Evolutionary conservation across 148 eudicot species (phyloP).

Genomic region (Arbutus unedo): DNA sequence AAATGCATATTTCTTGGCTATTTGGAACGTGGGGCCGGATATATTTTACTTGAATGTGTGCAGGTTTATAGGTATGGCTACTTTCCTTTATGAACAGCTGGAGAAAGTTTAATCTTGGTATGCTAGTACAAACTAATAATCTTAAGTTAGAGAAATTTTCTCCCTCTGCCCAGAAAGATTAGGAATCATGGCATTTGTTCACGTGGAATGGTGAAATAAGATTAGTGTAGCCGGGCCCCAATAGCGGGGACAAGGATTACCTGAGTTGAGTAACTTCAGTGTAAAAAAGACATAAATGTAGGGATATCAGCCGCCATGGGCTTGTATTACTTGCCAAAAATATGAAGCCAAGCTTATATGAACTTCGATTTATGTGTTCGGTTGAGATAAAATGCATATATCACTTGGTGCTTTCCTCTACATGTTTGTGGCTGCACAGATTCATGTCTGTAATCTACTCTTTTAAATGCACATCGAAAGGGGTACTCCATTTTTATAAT

Average conservation of each 20-base stretch:
- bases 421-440: neutral
- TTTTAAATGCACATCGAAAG: too few relatives aligned
- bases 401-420: neutral
- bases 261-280: neutral
- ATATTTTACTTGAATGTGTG: neutral
- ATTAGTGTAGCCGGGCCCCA: neutral
- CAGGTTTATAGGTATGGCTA: neutral
- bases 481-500: neutral
- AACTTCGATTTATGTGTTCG: slow-evolving; percentile 1
- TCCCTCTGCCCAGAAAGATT: neutral
- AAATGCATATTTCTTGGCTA: neutral
- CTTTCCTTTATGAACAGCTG: neutral
- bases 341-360: neutral
- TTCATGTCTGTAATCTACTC: neutral
- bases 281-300: neutral
- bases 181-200: neutral
- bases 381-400: slow-evolving; percentile 7
- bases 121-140: neutral
- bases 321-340: neutral
- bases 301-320: neutral
- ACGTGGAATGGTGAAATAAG: neutral
- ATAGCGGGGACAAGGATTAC: neutral
- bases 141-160: neutral
- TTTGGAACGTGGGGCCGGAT: too few relatives aligned
- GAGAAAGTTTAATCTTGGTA: neutral